These are phyloP conservation scores for Brettanomyces naardenensis DNA, from an alignment of 805 yeast genomes.

Conservation along the genomic window DNA sequence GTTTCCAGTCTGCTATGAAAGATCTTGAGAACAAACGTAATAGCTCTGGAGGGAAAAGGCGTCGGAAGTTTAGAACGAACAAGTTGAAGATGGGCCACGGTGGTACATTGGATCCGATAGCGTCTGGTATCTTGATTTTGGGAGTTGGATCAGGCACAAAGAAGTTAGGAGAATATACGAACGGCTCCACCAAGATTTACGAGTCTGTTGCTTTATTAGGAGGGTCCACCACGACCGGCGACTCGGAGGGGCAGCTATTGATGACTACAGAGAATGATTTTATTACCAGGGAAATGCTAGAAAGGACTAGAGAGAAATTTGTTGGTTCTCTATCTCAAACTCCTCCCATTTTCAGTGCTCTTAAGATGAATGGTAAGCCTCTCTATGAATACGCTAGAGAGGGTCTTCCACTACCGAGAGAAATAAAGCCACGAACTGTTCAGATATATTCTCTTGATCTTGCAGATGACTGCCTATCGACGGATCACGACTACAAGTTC, in stretches of 20 bases:
- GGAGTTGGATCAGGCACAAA: slow-evolving; percentile 95
- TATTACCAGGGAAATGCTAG: slow-evolving; percentile 45
- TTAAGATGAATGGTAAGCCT: slow-evolving; percentile 91
- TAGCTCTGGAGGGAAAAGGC: slow-evolving; percentile 37
- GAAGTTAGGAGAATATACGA: slow-evolving; percentile 59
- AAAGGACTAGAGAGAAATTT: slow-evolving; percentile 49
- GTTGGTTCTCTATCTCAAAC: slow-evolving; percentile 79
- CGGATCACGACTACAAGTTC: slow-evolving; percentile 47
- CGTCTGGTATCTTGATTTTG: slow-evolving; percentile 86
- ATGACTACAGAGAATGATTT: slow-evolving; percentile 49
- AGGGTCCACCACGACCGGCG: slow-evolving; percentile 88
- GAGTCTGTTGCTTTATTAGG: slow-evolving; percentile 84
- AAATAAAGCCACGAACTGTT: slow-evolving; percentile 73
- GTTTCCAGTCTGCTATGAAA: slow-evolving; percentile 47
- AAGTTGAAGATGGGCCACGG: slow-evolving; percentile 86
- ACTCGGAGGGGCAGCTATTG: slow-evolving; percentile 77
- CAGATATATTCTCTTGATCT: slow-evolving; percentile 48
- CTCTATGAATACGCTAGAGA: slow-evolving; percentile 90
- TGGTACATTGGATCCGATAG: slow-evolving; percentile 93
- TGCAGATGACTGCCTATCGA: slow-evolving; percentile 42
- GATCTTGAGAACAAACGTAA: slow-evolving; percentile 40
- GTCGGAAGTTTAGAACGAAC: slow-evolving; percentile 38
- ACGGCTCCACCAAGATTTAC: slow-evolving; percentile 71
- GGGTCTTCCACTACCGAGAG: slow-evolving; percentile 74
- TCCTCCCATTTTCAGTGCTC: slow-evolving; percentile 92